Base-by-base conservation (phyloP, 164 flowering plant genomes). In the Protea cynaroides region DNA sequence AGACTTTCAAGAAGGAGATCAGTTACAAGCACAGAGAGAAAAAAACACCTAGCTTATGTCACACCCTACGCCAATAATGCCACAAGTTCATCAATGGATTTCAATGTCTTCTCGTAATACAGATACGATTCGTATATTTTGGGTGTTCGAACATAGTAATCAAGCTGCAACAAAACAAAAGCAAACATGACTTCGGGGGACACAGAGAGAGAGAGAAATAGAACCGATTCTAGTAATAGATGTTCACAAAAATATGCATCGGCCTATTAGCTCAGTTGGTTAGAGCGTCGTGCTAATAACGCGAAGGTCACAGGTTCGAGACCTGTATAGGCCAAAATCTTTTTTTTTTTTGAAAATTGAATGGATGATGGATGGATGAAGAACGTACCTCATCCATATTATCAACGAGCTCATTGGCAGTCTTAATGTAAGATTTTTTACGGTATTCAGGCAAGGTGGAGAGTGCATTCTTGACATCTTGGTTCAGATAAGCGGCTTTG, bases 81-180 rank as follows among this genome's bases (percentile, higher is more conserved):
- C 59, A 92, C 92, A 5, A 89, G 63, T 18, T 84, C 82, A 64
- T 92, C 98, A 13, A 89, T 77, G 19, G 89, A 85, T 73, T 86
- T 84, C 72, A 92, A 69, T 8, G 94, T 84, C 89, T 87, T 89
- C 90, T 89, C 94, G 53, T 87, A 92, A 79, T 74, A 89, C 1
- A 92, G 5, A 59, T 87, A 87, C 3, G 96, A 89, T 62, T 92
- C 98, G 23, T 87, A 89, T 15, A 87, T 78, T 73, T 83, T 87
- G 4, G 92, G 96, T 1, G 91, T 79, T 5, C 92, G 83, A 22
- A 92, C 78, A 44, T 86, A 84, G 57, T 63, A 49, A 77, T 92
- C 97, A 63, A 87, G 71, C 96, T 91, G 86, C 10, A 71, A 65
- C 9, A 60, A 0, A 37, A 44, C 68, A 60, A 0, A 37, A 44